phyloP scores from a whole-genome alignment of 208 protist genomes.

The Porcisia deanei region DNA sequence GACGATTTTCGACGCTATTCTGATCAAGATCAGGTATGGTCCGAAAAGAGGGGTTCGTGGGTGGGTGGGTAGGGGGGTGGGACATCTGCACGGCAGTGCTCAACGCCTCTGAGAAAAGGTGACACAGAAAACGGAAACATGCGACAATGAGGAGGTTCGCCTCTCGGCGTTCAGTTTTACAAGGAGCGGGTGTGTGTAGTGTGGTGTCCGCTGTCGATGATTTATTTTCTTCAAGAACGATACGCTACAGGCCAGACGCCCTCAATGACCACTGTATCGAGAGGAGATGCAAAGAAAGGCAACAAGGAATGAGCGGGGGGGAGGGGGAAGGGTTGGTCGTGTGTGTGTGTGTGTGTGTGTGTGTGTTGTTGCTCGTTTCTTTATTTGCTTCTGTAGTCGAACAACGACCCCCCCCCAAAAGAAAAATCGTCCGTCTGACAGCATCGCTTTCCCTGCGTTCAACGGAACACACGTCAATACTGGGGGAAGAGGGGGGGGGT shows the following conservation, averaged over 20 bases:
- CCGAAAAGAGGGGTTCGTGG: neutral
- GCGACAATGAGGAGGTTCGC: no score
- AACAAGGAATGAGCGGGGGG: neutral
- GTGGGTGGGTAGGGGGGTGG: neutral
- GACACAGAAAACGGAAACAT: no score
- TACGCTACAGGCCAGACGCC: no score
- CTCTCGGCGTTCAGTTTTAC: no score
- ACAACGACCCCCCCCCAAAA: no score
- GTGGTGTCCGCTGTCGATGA: neutral
- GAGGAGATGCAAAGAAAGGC: no score
- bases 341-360: neutral
- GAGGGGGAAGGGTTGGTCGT: neutral
- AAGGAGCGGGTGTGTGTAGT: neutral
- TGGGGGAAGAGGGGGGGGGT: neutral
- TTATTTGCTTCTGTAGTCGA: neutral
- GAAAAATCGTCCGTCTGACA: neutral
- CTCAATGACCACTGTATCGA: no score
- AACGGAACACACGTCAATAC: neutral
- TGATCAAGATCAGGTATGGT: neutral
- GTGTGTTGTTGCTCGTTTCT: neutral
- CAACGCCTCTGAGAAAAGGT: neutral
- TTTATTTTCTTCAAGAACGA: no score
- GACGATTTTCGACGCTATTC: constrained; percentile 20
- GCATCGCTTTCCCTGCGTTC: neutral
- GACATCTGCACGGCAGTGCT: neutral